phyloP scores from a whole-genome alignment of 139 green algal genomes.

The Chlorella sp. region DNA sequence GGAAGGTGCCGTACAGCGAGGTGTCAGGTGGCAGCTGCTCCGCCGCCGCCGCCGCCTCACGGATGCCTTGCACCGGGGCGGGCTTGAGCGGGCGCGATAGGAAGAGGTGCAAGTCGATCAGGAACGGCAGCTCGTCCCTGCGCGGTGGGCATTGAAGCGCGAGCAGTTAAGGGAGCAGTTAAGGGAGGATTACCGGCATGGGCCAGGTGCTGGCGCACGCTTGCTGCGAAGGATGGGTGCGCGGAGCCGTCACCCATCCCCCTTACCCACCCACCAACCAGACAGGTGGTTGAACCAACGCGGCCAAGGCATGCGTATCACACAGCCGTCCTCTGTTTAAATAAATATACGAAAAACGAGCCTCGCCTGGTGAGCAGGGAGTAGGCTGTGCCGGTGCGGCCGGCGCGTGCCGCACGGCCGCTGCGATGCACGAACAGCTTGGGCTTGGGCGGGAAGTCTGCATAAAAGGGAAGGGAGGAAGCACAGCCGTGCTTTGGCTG shows the following conservation, averaged over 20 bases:
- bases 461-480: background rate
- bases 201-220: too few relatives aligned
- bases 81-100: conserved; percentile 69
- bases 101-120: conserved; percentile 98
- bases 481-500: too few relatives aligned
- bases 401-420: conserved; percentile 83
- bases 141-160: background rate
- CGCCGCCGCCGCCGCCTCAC: conserved; percentile 39
- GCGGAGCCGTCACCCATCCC: too few relatives aligned
- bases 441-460: conserved; percentile 90
- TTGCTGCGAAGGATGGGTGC: too few relatives aligned
- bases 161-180: too few relatives aligned
- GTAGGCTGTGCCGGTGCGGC: conserved; percentile 75
- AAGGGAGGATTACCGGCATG: too few relatives aligned
- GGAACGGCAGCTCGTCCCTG: conserved; percentile 77
- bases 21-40: conserved; percentile 4
- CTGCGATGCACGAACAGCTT: conserved; percentile 96
- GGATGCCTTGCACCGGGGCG: conserved; percentile 48
- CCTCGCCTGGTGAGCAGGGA: conserved; percentile 79
- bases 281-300: too few relatives aligned
- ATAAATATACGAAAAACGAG: background rate
- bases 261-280: too few relatives aligned
- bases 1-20: conserved; percentile 75
- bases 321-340: too few relatives aligned
- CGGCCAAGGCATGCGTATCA: too few relatives aligned